Evolutionary conservation across 768 basidiomycete species (phyloP), one percentile per base, ranked within the genome.

Genomic region (Scleroderma bovista): DNA sequence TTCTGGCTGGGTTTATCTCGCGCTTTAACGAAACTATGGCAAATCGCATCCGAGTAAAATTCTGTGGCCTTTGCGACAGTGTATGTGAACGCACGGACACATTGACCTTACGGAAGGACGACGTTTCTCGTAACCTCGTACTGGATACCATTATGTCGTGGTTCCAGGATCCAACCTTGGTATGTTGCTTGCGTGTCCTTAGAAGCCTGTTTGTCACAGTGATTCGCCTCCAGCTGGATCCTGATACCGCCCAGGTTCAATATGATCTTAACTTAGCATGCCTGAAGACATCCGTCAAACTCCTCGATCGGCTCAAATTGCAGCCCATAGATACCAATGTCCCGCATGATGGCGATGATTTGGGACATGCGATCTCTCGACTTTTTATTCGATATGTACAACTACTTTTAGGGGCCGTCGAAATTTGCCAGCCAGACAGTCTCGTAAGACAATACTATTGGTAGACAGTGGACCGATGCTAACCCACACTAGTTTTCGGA

Each of bases 141-240:
- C 72, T 92, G 22, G 88, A 93, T 51, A 75, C 79, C 29, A 70
- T 94, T n/a, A 72, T 85, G 61, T 82, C 86, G 39, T 95, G 92
- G 92, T 80, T 88, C 37, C 74, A 77, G 53, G 75, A 79, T 46
- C 71, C 76, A 8, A 50, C 70, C 15, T 56, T 60, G 51, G 88
- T 87, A 46, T 48, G 81, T 66, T 46, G 2, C n/a, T 20, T 32
- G 13, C 17, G 39, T 37, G 44, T 40, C 48, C 37, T 47, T 19
- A 37, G 2, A 31, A 40, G 34, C 34, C 24, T 50, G 9, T 3
- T 47, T 17, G 39, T 43, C 46, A 51, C 57, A 17, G 17, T 31
- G 29, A 34, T 13, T 13, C 46, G 43, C 43, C 48, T 78, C 72
- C 62, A 65, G 1, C 55, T 63, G 37, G 73, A 76, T 19, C 64